These are phyloP conservation scores for Yamadazyma friedrichii DNA, from an alignment of 1,139 yeast species.

Conservation along the genomic window DNA sequence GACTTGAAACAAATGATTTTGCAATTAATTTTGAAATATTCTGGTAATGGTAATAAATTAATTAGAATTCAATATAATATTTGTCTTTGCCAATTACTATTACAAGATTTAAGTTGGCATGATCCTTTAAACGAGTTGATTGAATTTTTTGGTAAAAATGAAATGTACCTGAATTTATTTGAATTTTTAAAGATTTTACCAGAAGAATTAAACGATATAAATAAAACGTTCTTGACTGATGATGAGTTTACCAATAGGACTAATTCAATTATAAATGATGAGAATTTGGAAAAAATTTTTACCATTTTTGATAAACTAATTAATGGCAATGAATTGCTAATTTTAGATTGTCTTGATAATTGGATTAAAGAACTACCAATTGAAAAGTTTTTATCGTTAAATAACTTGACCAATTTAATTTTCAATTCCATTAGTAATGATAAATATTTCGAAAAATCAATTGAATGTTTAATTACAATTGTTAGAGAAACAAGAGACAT, in stretches of 20 bases:
- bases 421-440: conserved; percentile 66
- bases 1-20: conserved; percentile 64
- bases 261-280: conserved; percentile 51
- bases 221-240: conserved; percentile 76
- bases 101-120: conserved; percentile 75
- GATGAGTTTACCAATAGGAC: conserved; percentile 73
- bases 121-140: conserved; percentile 71
- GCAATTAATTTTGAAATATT: conserved; percentile 50
- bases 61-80: conserved; percentile 80
- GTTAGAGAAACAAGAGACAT: conserved; percentile 80
- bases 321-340: conserved; percentile 30
- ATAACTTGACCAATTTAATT: conserved; percentile 62
- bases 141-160: conserved; percentile 38
- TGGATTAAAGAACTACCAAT: conserved; percentile 89
- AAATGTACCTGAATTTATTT: conserved; percentile 36
- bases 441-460: conserved; percentile 78
- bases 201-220: conserved; percentile 81
- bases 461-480: conserved; percentile 80
- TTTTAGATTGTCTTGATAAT: conserved; percentile 76
- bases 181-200: conserved; percentile 87
- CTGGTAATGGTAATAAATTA: conserved; percentile 45
- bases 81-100: conserved; percentile 76
- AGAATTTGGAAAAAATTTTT: conserved; percentile 68
- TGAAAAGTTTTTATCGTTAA: conserved; percentile 59
- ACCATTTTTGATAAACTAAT: conserved; percentile 54